Evolutionary conservation across 441 rosid genomes (phyloP).

Genomic region (Bocquillonia castaneifolia): DNA sequence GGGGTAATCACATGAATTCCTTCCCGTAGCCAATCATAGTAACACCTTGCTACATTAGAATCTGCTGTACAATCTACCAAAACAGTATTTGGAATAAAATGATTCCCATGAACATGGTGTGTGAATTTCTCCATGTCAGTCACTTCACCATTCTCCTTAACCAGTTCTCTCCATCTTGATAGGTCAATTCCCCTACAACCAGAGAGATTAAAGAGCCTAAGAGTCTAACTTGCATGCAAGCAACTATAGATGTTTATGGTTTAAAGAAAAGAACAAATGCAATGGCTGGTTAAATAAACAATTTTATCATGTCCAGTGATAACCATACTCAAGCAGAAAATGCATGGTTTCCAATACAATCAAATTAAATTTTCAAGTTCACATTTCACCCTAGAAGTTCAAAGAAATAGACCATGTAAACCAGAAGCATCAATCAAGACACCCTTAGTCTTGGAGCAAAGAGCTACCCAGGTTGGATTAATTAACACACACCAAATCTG

Average conservation of each 20-base stretch:
- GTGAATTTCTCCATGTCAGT: constrained; percentile 70
- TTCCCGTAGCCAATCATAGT: constrained; percentile 68
- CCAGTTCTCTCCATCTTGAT: constrained; percentile 69
- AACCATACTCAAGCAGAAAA: no score
- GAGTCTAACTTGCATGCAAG: background rate
- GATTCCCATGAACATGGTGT: constrained; percentile 73
- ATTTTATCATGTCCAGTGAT: no score
- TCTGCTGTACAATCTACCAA: constrained; percentile 94
- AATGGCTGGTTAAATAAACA: no score
- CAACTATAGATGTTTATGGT: background rate
- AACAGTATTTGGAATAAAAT: constrained; percentile 80
- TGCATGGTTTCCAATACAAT: no score
- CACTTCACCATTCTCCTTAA: constrained; percentile 53
- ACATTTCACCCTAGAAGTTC: no score
- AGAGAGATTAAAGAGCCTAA: constrained; percentile 23
- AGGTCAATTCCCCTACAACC: constrained; percentile 67
- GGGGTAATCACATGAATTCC: constrained; percentile 94
- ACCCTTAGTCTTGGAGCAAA: no score
- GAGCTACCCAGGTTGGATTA: background rate
- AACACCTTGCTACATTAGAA: constrained; percentile 58
- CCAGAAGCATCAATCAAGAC: no score
- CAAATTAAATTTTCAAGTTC: no score
- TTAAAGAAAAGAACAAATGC: constrained; percentile 2
- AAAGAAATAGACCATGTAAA: no score
- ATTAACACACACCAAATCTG: background rate